A percentile compares a stretch with the other conserved stretches of the same genome.
Evolutionary conservation across 192 early-diverging fungal species (phyloP).

Genomic region (Umbelopsis sp.): DNA sequence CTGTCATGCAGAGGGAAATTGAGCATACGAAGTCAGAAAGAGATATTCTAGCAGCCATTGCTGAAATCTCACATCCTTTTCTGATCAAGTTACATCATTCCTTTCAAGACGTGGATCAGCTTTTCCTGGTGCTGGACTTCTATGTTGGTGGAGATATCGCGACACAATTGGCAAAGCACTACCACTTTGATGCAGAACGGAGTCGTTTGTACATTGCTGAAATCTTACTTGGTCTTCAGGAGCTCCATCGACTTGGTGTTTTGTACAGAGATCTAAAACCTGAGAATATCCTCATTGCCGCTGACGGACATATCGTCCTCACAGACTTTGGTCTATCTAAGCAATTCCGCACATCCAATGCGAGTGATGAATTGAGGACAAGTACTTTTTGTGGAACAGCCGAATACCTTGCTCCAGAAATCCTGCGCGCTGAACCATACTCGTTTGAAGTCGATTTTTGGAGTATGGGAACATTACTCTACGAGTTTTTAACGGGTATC

Average conservation of each 20-base stretch:
- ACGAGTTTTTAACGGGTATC: constrained; percentile 86
- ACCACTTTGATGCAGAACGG: constrained; percentile 66
- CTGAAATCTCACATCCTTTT: constrained; percentile 86
- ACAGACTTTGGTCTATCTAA: constrained; percentile 97
- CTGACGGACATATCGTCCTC: constrained; percentile 83
- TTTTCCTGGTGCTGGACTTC: constrained; percentile 93
- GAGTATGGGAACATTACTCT: constrained; percentile 90
- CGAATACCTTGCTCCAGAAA: constrained; percentile 85
- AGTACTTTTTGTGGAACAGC: constrained; percentile 79
- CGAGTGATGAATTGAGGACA: constrained; percentile 42
- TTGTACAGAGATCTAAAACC: constrained; percentile 89
- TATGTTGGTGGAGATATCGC: constrained; percentile 92
- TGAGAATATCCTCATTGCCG: constrained; percentile 72
- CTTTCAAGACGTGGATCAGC: constrained; percentile 82
- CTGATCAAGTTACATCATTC: constrained; percentile 86
- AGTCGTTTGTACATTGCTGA: constrained; percentile 88
- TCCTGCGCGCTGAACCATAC: constrained; percentile 60
- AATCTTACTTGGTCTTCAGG: constrained; percentile 83
- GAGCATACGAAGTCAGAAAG: constrained; percentile 85
- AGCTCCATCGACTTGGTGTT: constrained; percentile 86
- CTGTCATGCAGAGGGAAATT: constrained; percentile 77
- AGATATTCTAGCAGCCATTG: constrained; percentile 68
- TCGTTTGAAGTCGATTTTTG: constrained; percentile 88
- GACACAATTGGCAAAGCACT: constrained; percentile 69
- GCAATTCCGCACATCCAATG: constrained; percentile 47